phyloP scores from a whole-genome alignment of 2,329 filamentous ascomycete genomes.

The Pestalotiopsis sp. region DNA sequence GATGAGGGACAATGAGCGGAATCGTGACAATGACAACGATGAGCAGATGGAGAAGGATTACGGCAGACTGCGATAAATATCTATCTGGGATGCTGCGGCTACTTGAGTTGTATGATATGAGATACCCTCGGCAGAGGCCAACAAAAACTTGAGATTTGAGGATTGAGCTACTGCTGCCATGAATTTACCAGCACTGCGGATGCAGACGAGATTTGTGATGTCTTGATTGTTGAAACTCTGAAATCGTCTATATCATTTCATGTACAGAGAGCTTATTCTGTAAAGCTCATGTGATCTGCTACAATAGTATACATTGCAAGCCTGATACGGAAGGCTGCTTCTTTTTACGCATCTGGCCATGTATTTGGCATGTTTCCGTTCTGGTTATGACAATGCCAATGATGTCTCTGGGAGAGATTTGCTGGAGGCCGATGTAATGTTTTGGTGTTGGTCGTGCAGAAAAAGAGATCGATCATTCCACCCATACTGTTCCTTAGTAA shows the following conservation, averaged over 20 bases:
- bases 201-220: neutral
- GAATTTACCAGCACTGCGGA: neutral
- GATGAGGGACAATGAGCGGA: slow-evolving; percentile 43
- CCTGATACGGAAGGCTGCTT: slow-evolving; percentile 18
- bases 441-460: neutral
- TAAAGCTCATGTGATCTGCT: slow-evolving; percentile 10
- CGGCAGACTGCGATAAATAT: slow-evolving; percentile 52
- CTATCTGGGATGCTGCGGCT: too few species aligned
- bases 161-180: neutral
- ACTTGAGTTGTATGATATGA: slow-evolving; percentile 11
- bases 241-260: slow-evolving; percentile 4
- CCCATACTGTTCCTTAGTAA: slow-evolving; percentile 61
- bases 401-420: neutral
- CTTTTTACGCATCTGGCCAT: neutral
- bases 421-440: neutral
- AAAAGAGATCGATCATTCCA: neutral
- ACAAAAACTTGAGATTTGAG: neutral
- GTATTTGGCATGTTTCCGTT: neutral
- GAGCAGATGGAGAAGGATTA: slow-evolving; percentile 59
- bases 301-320: slow-evolving; percentile 25
- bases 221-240: neutral
- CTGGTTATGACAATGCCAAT: neutral
- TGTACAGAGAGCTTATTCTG: slow-evolving; percentile 11
- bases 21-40: slow-evolving; percentile 35
- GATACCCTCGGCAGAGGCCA: slow-evolving; percentile 9